A percentile compares a stretch with the other conserved stretches of the same genome.
These are phyloP conservation scores for Aureobasidium sp. DNA, from an alignment of 2,329 filamentous ascomycete genomes.

Conservation along the genomic window DNA sequence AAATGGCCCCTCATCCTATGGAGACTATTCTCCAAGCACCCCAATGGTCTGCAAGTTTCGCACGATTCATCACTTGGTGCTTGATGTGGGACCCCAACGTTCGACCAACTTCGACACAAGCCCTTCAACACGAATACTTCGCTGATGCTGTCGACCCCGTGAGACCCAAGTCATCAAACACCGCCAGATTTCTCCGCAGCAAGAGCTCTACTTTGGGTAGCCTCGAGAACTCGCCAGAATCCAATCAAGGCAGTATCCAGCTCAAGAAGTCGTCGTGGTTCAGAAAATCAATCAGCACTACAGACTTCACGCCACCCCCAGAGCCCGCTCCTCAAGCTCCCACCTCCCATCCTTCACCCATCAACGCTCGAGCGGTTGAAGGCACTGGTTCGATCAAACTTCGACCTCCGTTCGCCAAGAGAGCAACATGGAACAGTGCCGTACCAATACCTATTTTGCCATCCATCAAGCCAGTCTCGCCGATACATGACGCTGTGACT, in stretches of 20 bases:
- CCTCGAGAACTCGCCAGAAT: slow-evolving; percentile 56
- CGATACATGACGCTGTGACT: slow-evolving; percentile 87
- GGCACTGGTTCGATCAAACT: slow-evolving; percentile 42
- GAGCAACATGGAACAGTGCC: slow-evolving; percentile 89
- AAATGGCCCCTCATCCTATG: slow-evolving; percentile 96
- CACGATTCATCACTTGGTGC: slow-evolving; percentile 96
- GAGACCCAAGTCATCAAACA: slow-evolving; percentile 83
- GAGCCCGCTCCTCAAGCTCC: slow-evolving; percentile 37
- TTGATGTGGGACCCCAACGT: slow-evolving; percentile 96
- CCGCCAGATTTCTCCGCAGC: slow-evolving; percentile 74
- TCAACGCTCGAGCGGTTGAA: slow-evolving; percentile 39
- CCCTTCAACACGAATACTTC: slow-evolving; percentile 94
- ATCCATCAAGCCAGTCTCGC: slow-evolving; percentile 88
- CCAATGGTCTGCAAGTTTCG: slow-evolving; percentile 83
- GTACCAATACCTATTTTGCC: slow-evolving; percentile 95
- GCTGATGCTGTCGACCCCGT: slow-evolving; percentile 84
- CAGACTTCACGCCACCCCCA: slow-evolving; percentile 63
- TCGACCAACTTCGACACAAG: slow-evolving; percentile 85
- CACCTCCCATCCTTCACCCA: slow-evolving; percentile 35
- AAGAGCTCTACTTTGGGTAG: slow-evolving; percentile 80
- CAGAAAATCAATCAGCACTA: slow-evolving; percentile 82
- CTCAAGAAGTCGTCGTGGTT: slow-evolving; percentile 91
- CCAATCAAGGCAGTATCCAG: slow-evolving; percentile 50
- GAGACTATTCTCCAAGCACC: slow-evolving; percentile 86
- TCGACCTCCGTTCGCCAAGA: slow-evolving; percentile 61